phyloP scores from a whole-genome alignment of 2,329 filamentous ascomycete genomes.

The Diaporthe vaccinii region DNA sequence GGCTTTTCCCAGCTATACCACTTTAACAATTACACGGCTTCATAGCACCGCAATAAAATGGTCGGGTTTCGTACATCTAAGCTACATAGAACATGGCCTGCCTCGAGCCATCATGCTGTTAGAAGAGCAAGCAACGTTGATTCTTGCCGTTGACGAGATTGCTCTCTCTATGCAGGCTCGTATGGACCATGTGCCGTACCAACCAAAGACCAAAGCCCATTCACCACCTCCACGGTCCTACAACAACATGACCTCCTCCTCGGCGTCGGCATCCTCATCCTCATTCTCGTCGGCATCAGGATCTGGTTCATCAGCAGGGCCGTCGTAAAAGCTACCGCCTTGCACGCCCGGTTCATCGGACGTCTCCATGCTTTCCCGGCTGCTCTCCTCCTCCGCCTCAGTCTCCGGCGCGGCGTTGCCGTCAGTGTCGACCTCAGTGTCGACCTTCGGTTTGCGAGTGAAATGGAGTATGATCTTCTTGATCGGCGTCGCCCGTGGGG shows the following conservation, averaged over 20 bases:
- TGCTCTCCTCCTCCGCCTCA: background rate
- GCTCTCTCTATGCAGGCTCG: background rate
- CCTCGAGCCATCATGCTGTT: background rate
- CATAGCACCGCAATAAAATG: background rate
- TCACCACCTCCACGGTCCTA: background rate
- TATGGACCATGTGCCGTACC: background rate
- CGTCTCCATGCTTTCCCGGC: background rate
- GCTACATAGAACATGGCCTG: background rate
- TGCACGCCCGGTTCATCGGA: background rate
- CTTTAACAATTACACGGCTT: background rate
- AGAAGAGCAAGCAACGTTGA: background rate
- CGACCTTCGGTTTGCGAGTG: background rate
- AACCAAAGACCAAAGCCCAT: no score
- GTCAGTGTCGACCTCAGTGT: background rate
- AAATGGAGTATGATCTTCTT: constrained; percentile 25
- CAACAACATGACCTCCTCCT: constrained; percentile 33
- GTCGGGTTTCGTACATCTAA: background rate
- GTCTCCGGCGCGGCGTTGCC: background rate
- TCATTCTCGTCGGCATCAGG: background rate
- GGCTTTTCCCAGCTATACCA: background rate
- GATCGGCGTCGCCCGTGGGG: background rate
- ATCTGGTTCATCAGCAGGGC: background rate
- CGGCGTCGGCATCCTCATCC: background rate
- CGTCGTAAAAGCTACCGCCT: background rate
- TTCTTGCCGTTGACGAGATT: background rate